Percentiles rank a stretch among this genome's conserved stretches.
These are phyloP conservation scores for Ampelomyces quisqualis DNA, from an alignment of 2,329 filamentous ascomycete genomes.

Conservation along the genomic window DNA sequence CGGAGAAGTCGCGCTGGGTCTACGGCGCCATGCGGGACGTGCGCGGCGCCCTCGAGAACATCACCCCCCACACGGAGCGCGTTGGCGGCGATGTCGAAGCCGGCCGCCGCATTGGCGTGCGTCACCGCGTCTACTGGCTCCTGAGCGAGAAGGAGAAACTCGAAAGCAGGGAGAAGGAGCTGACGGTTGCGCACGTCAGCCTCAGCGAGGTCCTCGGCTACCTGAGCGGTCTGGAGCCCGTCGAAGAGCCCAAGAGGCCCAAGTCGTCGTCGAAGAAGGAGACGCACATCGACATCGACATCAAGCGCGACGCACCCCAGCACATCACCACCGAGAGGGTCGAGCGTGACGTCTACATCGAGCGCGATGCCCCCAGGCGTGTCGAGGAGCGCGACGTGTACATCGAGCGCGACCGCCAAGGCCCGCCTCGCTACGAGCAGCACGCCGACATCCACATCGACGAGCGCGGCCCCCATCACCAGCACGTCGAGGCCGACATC, in stretches of 20 bases:
- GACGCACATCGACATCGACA: slow-evolving; percentile 36
- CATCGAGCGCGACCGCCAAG: slow-evolving; percentile 27
- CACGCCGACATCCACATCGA: slow-evolving; percentile 30
- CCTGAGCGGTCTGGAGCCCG: slow-evolving; percentile 38
- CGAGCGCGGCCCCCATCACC: slow-evolving; percentile 18
- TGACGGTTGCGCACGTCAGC: slow-evolving; percentile 36
- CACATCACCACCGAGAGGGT: slow-evolving; percentile 28
- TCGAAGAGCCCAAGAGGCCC: slow-evolving; percentile 23
- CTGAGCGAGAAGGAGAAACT: slow-evolving; percentile 45
- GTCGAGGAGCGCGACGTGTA: slow-evolving; percentile 36
- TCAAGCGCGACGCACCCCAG: slow-evolving; percentile 27
- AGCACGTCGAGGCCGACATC: slow-evolving; percentile 26
- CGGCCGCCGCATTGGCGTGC: slow-evolving; percentile 39
- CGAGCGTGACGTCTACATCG: slow-evolving; percentile 33
- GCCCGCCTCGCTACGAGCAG: slow-evolving; percentile 22
- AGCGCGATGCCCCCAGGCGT: slow-evolving; percentile 27
- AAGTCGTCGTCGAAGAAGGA: slow-evolving; percentile 20
- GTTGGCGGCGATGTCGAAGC: slow-evolving; percentile 38
- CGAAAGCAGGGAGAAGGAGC: slow-evolving; percentile 41
- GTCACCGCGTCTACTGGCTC: slow-evolving; percentile 43
- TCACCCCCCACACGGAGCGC: slow-evolving; percentile 41
- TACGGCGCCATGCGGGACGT: slow-evolving; percentile 41
- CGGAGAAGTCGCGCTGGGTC: slow-evolving; percentile 43
- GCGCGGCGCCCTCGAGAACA: slow-evolving; percentile 41
- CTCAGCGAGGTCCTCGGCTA: slow-evolving; percentile 41